Conservation (phyloP, 306 rosid species). For the Prunus salicina region DNA sequence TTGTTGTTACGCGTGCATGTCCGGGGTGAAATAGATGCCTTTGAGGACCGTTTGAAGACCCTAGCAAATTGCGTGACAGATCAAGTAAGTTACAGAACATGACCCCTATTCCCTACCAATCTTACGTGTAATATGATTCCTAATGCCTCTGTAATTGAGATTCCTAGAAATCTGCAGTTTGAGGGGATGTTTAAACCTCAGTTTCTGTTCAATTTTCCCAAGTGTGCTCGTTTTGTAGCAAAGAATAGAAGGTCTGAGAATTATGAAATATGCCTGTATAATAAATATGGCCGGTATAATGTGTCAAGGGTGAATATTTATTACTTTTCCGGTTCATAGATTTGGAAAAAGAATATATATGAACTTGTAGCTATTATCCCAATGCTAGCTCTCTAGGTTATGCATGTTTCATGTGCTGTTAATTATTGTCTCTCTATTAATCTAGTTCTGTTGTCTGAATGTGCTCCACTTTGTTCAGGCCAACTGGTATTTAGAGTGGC, state of each 20-base stretch:
- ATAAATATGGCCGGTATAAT: not conserved
- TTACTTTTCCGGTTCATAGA: not conserved
- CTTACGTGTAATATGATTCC: too few species aligned
- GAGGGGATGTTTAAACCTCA: not conserved
- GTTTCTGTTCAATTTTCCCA: not conserved
- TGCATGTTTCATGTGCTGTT: not conserved
- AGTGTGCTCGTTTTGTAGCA: not conserved
- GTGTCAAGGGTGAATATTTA: not conserved
- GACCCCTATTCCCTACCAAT: too few species aligned
- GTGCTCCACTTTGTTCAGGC: constrained; percentile 38
- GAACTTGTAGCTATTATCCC: not conserved
- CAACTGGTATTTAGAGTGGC: constrained; percentile 85
- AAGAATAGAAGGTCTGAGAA: not conserved
- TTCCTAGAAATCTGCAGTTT: too few species aligned
- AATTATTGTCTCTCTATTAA: not conserved
- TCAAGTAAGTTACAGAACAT: constrained; percentile 49
- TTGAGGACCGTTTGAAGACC: constrained; percentile 52
- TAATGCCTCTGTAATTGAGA: too few species aligned
- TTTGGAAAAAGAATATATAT: not conserved
- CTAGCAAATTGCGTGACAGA: constrained; percentile 48
- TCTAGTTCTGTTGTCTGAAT: not conserved
- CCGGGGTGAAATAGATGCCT: constrained; percentile 45
- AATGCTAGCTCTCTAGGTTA: not conserved
- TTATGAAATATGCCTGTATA: not conserved
- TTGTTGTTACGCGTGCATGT: constrained; percentile 65